Conservation (phyloP, 208 protist species). For the Leishmania aethiopica region DNA sequence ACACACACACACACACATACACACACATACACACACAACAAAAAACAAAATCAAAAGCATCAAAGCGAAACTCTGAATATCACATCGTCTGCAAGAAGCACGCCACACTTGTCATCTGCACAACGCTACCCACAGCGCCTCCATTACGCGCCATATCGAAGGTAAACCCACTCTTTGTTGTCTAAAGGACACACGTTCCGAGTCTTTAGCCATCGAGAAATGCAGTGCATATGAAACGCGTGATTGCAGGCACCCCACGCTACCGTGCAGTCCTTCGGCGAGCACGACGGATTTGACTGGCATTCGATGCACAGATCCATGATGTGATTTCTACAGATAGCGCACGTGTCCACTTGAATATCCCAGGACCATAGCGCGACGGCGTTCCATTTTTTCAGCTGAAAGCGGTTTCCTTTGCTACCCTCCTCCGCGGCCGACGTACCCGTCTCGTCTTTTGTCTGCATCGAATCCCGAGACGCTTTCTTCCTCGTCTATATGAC, state of each 20-base stretch:
- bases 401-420: conserved; percentile 54
- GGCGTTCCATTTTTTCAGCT: conserved; percentile 98
- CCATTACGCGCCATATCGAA: conserved; percentile 93
- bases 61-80: not conserved
- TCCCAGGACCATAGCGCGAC: conserved; percentile 99
- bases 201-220: conserved; percentile 98
- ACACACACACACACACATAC: not conserved
- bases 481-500: not conserved
- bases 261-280: conserved; percentile 96
- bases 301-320: conserved; percentile 99
- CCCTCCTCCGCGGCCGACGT: conserved; percentile 12
- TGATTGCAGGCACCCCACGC: conserved; percentile 99
- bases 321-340: conserved; percentile 99
- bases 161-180: conserved; percentile 98
- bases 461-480: conserved; percentile 2
- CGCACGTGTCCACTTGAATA: conserved; percentile 98
- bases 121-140: not conserved
- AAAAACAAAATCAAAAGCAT: not conserved
- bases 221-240: conserved; percentile 99
- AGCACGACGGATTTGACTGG: conserved; percentile 93
- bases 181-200: conserved; percentile 97
- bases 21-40: not conserved
- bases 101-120: not conserved
- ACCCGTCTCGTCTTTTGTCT: conserved; percentile 21
- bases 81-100: not conserved